Conservation (phyloP, 1,284 basidiomycete genomes). For the Marasmius oreades region DNA sequence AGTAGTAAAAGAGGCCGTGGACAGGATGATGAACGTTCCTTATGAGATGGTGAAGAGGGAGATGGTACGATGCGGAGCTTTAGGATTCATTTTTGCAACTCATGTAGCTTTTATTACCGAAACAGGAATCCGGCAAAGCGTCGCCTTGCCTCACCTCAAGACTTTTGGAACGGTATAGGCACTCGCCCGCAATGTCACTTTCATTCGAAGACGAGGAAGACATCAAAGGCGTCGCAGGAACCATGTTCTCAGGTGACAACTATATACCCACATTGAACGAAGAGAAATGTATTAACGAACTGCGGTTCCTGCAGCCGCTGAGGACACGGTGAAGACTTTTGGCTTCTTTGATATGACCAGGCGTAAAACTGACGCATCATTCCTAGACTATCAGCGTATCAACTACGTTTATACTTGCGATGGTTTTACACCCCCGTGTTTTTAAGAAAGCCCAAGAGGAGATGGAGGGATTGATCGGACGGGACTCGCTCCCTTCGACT, state of each 20-base stretch:
- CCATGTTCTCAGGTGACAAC: constrained; percentile 43
- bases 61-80: constrained; percentile 34
- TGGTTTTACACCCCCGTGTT: constrained; percentile 47
- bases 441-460: constrained; percentile 50
- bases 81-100: not conserved
- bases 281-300: not conserved
- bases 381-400: constrained; percentile 42
- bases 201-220: constrained; percentile 45
- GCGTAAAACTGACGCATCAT: not conserved
- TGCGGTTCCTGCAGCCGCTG: constrained; percentile 34
- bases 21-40: constrained; percentile 46
- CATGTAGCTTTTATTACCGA: constrained; percentile 16
- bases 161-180: constrained; percentile 39
- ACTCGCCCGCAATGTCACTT: constrained; percentile 25
- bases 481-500: constrained; percentile 39
- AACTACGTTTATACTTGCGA: constrained; percentile 44
- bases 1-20: constrained; percentile 38
- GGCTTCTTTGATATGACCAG: not conserved
- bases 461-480: constrained; percentile 47
- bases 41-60: constrained; percentile 50
- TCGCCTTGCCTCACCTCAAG: constrained; percentile 50
- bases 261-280: not conserved
- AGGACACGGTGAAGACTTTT: constrained; percentile 34
- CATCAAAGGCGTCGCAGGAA: constrained; percentile 54
- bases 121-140: constrained; percentile 40